Base-by-base conservation (phyloP, 1,139 yeast species). In the Pichia sp. region DNA sequence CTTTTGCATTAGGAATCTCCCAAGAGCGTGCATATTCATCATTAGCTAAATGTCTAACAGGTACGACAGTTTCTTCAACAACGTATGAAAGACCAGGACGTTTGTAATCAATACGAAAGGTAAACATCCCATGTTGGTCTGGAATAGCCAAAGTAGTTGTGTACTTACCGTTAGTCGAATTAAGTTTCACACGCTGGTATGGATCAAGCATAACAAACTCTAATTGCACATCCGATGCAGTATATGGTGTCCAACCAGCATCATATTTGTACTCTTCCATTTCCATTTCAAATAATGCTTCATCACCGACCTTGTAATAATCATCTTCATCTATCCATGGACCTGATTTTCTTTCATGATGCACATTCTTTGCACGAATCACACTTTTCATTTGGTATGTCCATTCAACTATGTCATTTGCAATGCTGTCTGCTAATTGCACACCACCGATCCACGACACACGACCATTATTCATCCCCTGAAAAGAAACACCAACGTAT, bases 71-170 rank as follows among this genome's bases (percentile, higher is more conserved):
- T 48, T 75, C 72, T 55, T 82, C 86, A 16, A 69, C 69, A 47
- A 91, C 62, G 61, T 69, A 87, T 24, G 84, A 72, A 52, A 74
- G 69, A 8, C 97, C 97, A n/a, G 76, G 69, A 57, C 95, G 78
- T 62, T 76, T 76, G 68, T 89, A 89, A 55, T 83, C 83, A 38
- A 85, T 71, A 49, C 75, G 74, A 63, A 87, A 87, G 4, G 96
- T 86, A 65, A 88, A 93, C 76, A 91, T 84, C 44, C 99, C 99
- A 60, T 91, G 95, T 58, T 89, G 96, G 62, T 91, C 97, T 19
- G 98, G 98, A 37, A 88, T 65, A 41, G 74, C 73, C 63, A 93
- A 87, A 37, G 72, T 72, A 3, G 74, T 63, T 7, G 70, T 61
- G 54, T 78, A 80, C 26, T 66, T 58, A 24, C 72, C 70, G 2